Evolutionary conservation across 805 yeast genomes (phyloP), one percentile per base, ranked within the genome.

Genomic region (Wickerhamiella nectarea): DNA sequence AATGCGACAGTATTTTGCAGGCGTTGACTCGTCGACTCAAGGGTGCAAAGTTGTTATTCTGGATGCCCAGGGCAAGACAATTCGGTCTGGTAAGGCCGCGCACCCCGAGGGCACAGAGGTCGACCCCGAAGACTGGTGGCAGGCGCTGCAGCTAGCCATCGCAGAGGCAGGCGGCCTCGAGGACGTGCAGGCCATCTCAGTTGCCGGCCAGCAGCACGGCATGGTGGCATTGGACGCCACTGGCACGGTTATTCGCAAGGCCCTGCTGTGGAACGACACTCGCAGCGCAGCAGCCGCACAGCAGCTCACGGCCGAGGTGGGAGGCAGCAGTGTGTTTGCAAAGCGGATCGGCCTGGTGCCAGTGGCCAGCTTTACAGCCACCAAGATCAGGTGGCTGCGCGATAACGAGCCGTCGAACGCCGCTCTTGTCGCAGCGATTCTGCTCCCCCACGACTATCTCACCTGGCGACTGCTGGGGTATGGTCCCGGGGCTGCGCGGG

Each of bases 191-290:
- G 54, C 53, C 9, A 48, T 53, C 28, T 43, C 56, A 1, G 46
- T 53, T n/a, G 47, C 56, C 10, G 56, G 56, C 18, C 56, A 53
- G 43, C 56, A 53, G 46, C 56, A 53, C 21, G 56, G 56, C 2
- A 44, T 53, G 47, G 54, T 53, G 4, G 46, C 46, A 6, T 43
- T 53, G 4, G 53, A 48, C 15, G 8, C 9, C 3, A 9, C 20
- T 1, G 56, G 56, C n/a, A 7, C n/a, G 2, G 53, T 52, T 4
- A 44, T 53, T 6, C 50, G 56, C 3, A 47, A 46, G 1, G 56
- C 56, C 6, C 20, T 53, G 45, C 43, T 52, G 21, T 53, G 56
- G 56, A 53, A 53, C 38, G 56, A 53, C 36, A 48, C 45, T 20
- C 47, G 55, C n/a, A 49, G 53, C 19, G 56, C 56, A 5, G 28